Conservation (phyloP, 2,329 filamentous ascomycete genomes). For the Clarireedia paspali region DNA sequence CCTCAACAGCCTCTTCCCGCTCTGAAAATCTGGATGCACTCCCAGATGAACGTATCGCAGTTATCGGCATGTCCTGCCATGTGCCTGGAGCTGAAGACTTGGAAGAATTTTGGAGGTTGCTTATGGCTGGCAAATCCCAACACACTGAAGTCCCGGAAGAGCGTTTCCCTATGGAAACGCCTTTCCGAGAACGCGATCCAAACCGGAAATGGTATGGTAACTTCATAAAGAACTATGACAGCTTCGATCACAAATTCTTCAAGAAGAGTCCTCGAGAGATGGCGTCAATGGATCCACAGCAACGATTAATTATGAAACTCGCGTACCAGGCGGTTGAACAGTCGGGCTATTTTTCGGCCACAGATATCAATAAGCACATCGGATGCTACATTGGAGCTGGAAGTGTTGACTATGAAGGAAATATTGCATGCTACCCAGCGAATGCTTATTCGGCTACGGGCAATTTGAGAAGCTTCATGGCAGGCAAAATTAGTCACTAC, state of each 20-base stretch:
- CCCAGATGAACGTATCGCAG: slow-evolving; percentile 22
- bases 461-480: slow-evolving; percentile 25
- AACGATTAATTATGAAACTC: slow-evolving; percentile 6
- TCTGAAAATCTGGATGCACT: not conserved
- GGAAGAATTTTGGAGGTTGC: slow-evolving; percentile 64
- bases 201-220: slow-evolving; percentile 10
- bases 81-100: slow-evolving; percentile 28
- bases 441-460: slow-evolving; percentile 25
- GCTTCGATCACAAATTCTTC: slow-evolving; percentile 15
- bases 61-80: slow-evolving; percentile 31
- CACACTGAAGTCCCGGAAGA: slow-evolving; percentile 53
- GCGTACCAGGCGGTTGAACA: slow-evolving; percentile 12
- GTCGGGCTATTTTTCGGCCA: slow-evolving; percentile 3
- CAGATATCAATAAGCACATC: not conserved
- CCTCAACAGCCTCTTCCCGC: slow-evolving; percentile 8
- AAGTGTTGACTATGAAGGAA: slow-evolving; percentile 8
- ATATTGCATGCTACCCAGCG: slow-evolving; percentile 5
- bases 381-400: slow-evolving; percentile 12
- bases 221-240: slow-evolving; percentile 6
- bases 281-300: slow-evolving; percentile 18
- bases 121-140: slow-evolving; percentile 64
- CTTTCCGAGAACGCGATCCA: not conserved
- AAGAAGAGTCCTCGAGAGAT: slow-evolving; percentile 7
- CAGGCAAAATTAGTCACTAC: slow-evolving; percentile 35
- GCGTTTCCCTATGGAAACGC: slow-evolving; percentile 56